Evolutionary conservation across 208 protist species (phyloP).

Genomic region (Acanthamoeba castellanii): DNA sequence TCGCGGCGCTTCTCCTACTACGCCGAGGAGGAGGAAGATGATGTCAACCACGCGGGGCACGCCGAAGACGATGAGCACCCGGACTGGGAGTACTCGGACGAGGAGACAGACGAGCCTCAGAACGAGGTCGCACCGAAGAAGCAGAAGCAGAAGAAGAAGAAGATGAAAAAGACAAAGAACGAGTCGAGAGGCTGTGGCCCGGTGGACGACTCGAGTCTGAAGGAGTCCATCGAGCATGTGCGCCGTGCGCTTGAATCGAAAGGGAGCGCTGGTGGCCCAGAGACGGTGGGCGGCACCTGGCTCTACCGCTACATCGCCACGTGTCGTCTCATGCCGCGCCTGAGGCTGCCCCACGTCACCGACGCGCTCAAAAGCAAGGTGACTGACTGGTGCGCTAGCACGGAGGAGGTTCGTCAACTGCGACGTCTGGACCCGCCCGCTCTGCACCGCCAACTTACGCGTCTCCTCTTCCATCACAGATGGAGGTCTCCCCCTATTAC

Average conservation of each 20-base stretch:
- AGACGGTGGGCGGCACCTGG: background rate
- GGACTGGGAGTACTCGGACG: background rate
- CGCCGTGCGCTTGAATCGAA: background rate
- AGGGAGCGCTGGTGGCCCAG: background rate
- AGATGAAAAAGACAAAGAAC: too few relatives aligned
- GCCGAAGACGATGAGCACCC: background rate
- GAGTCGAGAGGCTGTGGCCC: too few relatives aligned
- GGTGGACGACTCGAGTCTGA: background rate
- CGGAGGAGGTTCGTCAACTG: background rate
- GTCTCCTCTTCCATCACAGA: background rate
- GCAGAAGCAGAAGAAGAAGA: background rate
- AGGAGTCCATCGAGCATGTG: background rate
- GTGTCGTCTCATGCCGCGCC: background rate
- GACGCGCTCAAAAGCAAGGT: background rate
- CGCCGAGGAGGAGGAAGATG: background rate
- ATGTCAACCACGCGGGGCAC: background rate
- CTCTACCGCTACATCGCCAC: background rate
- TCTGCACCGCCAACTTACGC: background rate
- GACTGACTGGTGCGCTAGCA: background rate
- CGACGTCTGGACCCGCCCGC: background rate
- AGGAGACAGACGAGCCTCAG: background rate
- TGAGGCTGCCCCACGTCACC: background rate
- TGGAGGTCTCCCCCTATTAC: background rate
- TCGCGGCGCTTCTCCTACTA: background rate
- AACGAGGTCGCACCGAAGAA: background rate